Base-by-base conservation (phyloP, 768 basidiomycete species). In the Boletus subcaerulescens region DNA sequence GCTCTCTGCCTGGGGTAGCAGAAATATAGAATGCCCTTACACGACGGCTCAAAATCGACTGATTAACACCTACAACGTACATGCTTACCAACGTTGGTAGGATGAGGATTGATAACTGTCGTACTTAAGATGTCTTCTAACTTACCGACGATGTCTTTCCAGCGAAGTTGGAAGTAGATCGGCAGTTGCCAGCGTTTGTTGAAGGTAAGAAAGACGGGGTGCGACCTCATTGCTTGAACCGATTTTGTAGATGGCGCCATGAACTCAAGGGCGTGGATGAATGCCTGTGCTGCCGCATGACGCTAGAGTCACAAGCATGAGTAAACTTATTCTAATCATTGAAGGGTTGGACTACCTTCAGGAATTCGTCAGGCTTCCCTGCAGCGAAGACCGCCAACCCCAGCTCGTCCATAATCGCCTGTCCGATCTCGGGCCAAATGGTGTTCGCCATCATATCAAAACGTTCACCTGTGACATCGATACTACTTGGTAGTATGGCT, bases 141-240 rank as follows among this genome's bases (percentile, higher is more conserved):
- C 47, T 76, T 78, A 1, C 80, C 73, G 0, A 94, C 84, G 48
- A 96, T 90, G 65, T 97, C 96, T 71, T 97, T 97, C 93, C 95
- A 96, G 42, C 96, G 82, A 56, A 99, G 76, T 65, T 99, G 97
- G 69, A 96, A 98, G 68, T 98, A 98, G 10, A 98, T 89, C 2
- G 93, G 91, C 3, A 99, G 80, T 67, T 98, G 97, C 95, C 97
- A 99, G 35, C 93, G 81, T 56, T 82, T 79, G 65, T 89, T 83
- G 65, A 98, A 97, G 2, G 84, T 71, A 22, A 65, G 59, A 67
- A 86, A 96, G 4, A 85, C 76, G 0, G 85, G 81, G 67, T 93
- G 89, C 5, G 75, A 65, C 4, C 92, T 83, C 81, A 98, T 86
- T 3, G 77, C 74, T 56, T 84, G 76, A 10, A 95, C 80, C 3